Percentiles rank a stretch among this genome's conserved stretches.
Conservation (phyloP, 2,329 filamentous ascomycete genomes). For the Colletotrichum neosansevieriae region DNA sequence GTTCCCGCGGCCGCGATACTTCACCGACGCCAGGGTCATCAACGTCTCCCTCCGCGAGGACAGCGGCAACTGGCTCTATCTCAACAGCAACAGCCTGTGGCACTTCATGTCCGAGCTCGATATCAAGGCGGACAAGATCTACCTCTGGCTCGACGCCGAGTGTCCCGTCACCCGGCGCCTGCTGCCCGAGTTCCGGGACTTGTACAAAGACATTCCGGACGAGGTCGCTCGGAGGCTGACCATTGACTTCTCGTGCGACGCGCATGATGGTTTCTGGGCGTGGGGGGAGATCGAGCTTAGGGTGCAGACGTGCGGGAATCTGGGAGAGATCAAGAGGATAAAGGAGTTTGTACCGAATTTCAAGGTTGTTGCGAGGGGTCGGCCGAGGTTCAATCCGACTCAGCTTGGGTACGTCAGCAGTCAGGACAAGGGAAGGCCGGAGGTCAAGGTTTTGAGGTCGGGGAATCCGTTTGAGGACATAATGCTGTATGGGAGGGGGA, state of each 20-base stretch:
- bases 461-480: slow-evolving; percentile 41
- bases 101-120: slow-evolving; percentile 13
- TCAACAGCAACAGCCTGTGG: slow-evolving; percentile 34
- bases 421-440: slow-evolving; percentile 13
- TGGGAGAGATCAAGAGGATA: not conserved
- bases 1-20: not conserved
- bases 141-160: slow-evolving; percentile 41
- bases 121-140: slow-evolving; percentile 1
- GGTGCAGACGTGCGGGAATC: not conserved
- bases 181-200: slow-evolving; percentile 38
- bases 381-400: slow-evolving; percentile 36
- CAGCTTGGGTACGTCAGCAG: slow-evolving; percentile 5
- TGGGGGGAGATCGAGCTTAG: slow-evolving; percentile 28
- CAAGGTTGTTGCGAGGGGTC: slow-evolving; percentile 29
- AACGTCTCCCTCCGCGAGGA: slow-evolving; percentile 40
- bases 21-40: slow-evolving; percentile 10
- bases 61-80: slow-evolving; percentile 38
- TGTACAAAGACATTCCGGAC: slow-evolving; percentile 9
- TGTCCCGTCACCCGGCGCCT: slow-evolving; percentile 38
- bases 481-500: slow-evolving; percentile 35
- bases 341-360: slow-evolving; percentile 23
- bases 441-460: slow-evolving; percentile 13
- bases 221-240: slow-evolving; percentile 20
- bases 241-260: slow-evolving; percentile 36
- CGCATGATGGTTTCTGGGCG: slow-evolving; percentile 39